Percentiles rank a stretch among this genome's conserved stretches.
These are phyloP conservation scores for Candida lessepsii DNA, from an alignment of 805 yeast species.

Conservation along the genomic window DNA sequence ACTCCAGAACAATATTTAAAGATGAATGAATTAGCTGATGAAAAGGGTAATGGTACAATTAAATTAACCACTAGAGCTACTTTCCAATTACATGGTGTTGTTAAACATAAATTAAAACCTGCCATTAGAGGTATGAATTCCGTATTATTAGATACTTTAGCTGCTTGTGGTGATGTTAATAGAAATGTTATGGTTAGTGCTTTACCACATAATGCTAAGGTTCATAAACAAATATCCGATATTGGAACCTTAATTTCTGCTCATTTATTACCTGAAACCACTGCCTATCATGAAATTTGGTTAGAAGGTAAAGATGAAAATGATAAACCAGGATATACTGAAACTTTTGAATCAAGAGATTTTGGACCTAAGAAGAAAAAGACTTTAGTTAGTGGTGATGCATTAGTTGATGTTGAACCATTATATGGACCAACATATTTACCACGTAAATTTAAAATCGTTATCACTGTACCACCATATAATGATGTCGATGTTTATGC, in stretches of 20 bases:
- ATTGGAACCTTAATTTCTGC: conserved; percentile 70
- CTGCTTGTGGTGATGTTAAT: conserved; percentile 98
- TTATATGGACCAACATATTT: conserved; percentile 81
- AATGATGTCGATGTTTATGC: conserved; percentile 97
- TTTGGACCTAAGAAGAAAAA: conserved; percentile 81
- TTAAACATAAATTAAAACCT: conserved; percentile 84
- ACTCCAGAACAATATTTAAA: conserved; percentile 86
- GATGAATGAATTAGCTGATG: conserved; percentile 77
- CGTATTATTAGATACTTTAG: conserved; percentile 87
- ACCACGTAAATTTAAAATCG: conserved; percentile 95
- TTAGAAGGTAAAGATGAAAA: conserved; percentile 77
- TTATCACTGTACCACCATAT: conserved; percentile 92
- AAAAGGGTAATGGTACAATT: conserved; percentile 87
- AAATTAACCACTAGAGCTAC: conserved; percentile 97
- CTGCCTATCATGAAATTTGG: conserved; percentile 98
- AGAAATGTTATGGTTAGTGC: conserved; percentile 94
- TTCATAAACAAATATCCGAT: conserved; percentile 71
- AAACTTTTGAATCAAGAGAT: conserved; percentile 60
- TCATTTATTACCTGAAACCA: conserved; percentile 82
- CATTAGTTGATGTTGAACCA: conserved; percentile 82
- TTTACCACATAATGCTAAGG: conserved; percentile 78
- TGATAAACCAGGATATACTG: conserved; percentile 66
- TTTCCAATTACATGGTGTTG: conserved; percentile 92
- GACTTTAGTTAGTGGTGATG: conserved; percentile 82
- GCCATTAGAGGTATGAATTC: conserved; percentile 92